phyloP scores from a whole-genome alignment of 2,329 filamentous ascomycete species.

The Thermothelomyces thermophilus region DNA sequence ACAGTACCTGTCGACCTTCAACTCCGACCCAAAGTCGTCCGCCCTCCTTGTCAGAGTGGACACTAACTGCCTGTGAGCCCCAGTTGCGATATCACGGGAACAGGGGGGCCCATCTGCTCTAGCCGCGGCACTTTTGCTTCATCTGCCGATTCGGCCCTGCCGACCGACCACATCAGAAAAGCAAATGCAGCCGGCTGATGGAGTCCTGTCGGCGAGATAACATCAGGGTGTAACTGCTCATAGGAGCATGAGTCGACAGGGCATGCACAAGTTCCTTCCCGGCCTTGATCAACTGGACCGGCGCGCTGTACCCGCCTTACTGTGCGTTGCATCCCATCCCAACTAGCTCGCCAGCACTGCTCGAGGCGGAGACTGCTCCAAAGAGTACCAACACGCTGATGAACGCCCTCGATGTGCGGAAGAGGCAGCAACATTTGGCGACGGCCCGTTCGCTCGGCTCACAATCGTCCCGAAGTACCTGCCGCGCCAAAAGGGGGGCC shows the following conservation, averaged over 20 bases:
- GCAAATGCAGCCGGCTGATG: neutral
- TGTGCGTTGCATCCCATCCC: too few species aligned
- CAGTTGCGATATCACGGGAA: neutral
- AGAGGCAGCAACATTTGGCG: slow-evolving; percentile 15
- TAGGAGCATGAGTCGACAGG: too few species aligned
- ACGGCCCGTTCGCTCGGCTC: slow-evolving; percentile 8
- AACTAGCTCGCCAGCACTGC: neutral
- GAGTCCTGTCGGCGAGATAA: neutral
- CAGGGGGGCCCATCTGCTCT: neutral
- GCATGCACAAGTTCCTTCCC: neutral
- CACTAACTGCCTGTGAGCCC: neutral
- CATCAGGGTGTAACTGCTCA: too few species aligned
- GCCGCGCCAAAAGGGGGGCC: slow-evolving; percentile 6
- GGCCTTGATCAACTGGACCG: neutral
- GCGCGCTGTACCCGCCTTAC: neutral
- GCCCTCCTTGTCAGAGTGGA: neutral
- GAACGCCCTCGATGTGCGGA: neutral
- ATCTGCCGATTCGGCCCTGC: neutral
- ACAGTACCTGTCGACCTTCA: too few species aligned
- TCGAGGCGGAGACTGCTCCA: neutral
- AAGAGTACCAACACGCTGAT: neutral
- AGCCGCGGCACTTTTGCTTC: slow-evolving; percentile 1
- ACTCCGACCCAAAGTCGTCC: neutral
- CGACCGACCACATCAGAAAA: neutral
- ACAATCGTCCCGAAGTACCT: neutral